Conservation (phyloP, 2,329 filamentous ascomycete genomes). For the Monosporascus sp. region DNA sequence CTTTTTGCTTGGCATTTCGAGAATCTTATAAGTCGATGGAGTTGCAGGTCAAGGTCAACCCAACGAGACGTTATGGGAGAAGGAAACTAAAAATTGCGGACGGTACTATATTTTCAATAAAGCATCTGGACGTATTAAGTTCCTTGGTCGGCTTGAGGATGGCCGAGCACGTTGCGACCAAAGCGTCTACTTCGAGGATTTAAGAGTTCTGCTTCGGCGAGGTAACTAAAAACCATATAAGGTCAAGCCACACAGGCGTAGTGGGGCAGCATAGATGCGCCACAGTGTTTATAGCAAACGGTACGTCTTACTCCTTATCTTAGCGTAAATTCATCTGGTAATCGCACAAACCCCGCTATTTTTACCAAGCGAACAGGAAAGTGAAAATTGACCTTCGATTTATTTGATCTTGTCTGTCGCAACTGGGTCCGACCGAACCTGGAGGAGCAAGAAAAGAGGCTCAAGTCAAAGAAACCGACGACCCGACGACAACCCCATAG, state of each 20-base stretch:
- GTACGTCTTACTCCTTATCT: conserved; percentile 5
- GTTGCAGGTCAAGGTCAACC: background rate
- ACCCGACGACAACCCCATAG: conserved; percentile 4
- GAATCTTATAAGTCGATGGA: background rate
- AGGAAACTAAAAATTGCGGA: background rate
- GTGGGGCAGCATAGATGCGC: background rate
- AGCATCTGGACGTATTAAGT: too few relatives aligned
- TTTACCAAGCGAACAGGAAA: background rate
- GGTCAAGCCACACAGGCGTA: background rate
- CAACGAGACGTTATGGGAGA: background rate
- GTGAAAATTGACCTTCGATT: background rate
- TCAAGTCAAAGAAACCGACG: background rate
- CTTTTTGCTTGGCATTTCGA: conserved; percentile 1
- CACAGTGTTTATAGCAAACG: background rate
- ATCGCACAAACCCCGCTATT: conserved; percentile 1
- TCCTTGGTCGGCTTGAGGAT: too few relatives aligned
- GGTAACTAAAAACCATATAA: background rate
- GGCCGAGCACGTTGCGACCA: too few relatives aligned
- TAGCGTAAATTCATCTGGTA: conserved; percentile 7
- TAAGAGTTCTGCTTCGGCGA: too few relatives aligned
- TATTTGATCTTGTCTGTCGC: background rate
- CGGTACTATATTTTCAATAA: background rate
- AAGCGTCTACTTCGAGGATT: too few relatives aligned
- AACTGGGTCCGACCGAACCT: background rate
- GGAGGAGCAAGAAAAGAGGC: conserved; percentile 3